Evolutionary conservation across 2,329 filamentous ascomycete genomes (phyloP).

Genomic region (Fusarium algeriense): DNA sequence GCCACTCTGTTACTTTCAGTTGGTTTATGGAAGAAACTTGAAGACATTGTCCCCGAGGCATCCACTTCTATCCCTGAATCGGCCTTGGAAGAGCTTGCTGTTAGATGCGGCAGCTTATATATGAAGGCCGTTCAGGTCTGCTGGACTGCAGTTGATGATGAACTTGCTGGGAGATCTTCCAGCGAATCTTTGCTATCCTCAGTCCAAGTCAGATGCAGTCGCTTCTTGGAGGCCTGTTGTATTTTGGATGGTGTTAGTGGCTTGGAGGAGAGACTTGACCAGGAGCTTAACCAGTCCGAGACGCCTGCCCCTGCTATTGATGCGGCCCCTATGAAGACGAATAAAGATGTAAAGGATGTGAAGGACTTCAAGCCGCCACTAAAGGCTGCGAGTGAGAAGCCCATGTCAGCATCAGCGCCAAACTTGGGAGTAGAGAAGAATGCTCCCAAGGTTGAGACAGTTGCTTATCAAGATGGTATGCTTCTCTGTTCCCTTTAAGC

Average conservation of each 20-base stretch:
- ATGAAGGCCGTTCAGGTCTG: slow-evolving; percentile 80
- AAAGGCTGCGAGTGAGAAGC: slow-evolving; percentile 36
- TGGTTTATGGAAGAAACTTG: slow-evolving; percentile 79
- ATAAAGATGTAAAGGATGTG: slow-evolving; percentile 31
- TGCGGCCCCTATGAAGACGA: slow-evolving; percentile 6
- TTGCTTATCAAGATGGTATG: slow-evolving; percentile 40
- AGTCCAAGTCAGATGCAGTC: slow-evolving; percentile 67
- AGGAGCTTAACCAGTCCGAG: slow-evolving; percentile 57
- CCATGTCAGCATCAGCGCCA: slow-evolving; percentile 7
- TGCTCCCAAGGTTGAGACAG: slow-evolving; percentile 15
- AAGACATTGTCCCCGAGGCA: slow-evolving; percentile 60
- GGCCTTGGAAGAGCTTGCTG: slow-evolving; percentile 71
- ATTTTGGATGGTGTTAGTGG: slow-evolving; percentile 70
- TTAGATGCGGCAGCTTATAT: slow-evolving; percentile 79
- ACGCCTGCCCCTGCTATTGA: not conserved
- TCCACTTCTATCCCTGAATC: slow-evolving; percentile 70
- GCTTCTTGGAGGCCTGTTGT: slow-evolving; percentile 71
- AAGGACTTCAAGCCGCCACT: slow-evolving; percentile 21
- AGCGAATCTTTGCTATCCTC: slow-evolving; percentile 65
- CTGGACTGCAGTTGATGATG: slow-evolving; percentile 76
- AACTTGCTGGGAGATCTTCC: slow-evolving; percentile 60
- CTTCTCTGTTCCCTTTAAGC: too few relatives aligned
- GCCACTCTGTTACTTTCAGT: slow-evolving; percentile 80
- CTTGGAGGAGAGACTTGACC: slow-evolving; percentile 65
- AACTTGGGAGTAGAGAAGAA: slow-evolving; percentile 5